Percentiles rank a stretch among this genome's conserved stretches.
phyloP scores from a whole-genome alignment of 192 early-diverging fungal genomes.

The Coemansia sp. region DNA sequence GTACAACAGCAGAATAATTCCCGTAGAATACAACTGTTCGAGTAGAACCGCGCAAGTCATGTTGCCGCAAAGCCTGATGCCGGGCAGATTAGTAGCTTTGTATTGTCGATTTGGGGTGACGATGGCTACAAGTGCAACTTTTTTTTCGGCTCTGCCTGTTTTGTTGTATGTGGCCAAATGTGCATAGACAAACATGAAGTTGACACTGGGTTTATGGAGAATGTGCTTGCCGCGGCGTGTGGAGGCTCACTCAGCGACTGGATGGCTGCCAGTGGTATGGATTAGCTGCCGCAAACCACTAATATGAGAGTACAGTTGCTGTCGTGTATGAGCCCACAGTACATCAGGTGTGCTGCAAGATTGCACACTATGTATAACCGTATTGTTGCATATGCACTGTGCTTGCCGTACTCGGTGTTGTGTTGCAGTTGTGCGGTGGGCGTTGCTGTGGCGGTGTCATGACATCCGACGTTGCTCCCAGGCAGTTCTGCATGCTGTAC shows the following conservation, averaged over 20 bases:
- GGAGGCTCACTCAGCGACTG: slow-evolving; percentile 78
- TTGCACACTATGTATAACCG: too few species aligned
- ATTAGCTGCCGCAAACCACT: too few species aligned
- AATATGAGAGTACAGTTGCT: too few species aligned
- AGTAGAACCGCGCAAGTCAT: slow-evolving; percentile 70
- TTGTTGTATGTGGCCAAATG: slow-evolving; percentile 76
- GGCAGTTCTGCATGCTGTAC: too few species aligned
- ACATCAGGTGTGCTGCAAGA: too few species aligned
- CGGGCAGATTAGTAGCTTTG: slow-evolving; percentile 64
- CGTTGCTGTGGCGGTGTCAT: slow-evolving; percentile 40
- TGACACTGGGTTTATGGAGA: slow-evolving; percentile 58
- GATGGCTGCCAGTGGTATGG: too few species aligned
- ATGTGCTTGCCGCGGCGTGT: slow-evolving; percentile 72
- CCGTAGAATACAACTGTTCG: too few species aligned
- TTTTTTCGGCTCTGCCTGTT: slow-evolving; percentile 77
- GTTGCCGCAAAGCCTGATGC: slow-evolving; percentile 61
- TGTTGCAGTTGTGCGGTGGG: slow-evolving; percentile 46
- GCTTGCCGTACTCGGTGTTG: too few species aligned
- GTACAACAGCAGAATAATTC: too few species aligned
- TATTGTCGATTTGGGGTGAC: slow-evolving; percentile 88
- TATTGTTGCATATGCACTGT: too few species aligned
- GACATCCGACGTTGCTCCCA: slow-evolving; percentile 34
- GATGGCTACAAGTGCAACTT: slow-evolving; percentile 91
- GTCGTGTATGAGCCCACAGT: too few species aligned
- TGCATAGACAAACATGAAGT: slow-evolving; percentile 63